phyloP scores from a whole-genome alignment of 805 yeast genomes.

The Debaryomyces prosopidis region DNA sequence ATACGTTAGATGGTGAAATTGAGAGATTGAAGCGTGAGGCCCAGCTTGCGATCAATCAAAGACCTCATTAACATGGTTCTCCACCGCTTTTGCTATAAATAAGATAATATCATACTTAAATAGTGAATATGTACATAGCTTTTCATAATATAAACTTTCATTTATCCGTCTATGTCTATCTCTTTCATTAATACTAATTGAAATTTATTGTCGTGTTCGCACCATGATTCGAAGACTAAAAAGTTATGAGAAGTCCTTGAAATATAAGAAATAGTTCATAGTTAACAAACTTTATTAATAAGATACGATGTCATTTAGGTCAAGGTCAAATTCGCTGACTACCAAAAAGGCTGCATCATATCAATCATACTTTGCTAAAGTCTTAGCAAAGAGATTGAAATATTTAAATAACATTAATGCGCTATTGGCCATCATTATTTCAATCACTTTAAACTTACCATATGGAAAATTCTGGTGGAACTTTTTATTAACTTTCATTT shows the following conservation, averaged over 20 bases:
- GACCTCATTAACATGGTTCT: conserved; percentile 1
- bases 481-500: conserved; percentile 19
- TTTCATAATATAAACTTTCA: neutral
- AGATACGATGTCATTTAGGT: neutral
- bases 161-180: neutral
- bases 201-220: neutral
- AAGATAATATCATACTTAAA: neutral
- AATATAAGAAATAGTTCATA: too few relatives aligned
- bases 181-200: neutral
- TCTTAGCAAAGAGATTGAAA: conserved; percentile 33
- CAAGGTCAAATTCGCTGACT: conserved; percentile 1
- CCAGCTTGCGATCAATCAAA: conserved; percentile 27
- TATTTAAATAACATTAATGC: conserved; percentile 33
- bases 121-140: conserved; percentile 4
- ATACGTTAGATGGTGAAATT: conserved; percentile 38
- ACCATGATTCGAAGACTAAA: neutral
- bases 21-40: conserved; percentile 40
- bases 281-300: too few relatives aligned
- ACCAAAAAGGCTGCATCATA: conserved; percentile 7
- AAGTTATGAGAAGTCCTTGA: too few relatives aligned
- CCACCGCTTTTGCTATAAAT: neutral
- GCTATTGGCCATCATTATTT: conserved; percentile 23
- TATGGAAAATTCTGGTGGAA: conserved; percentile 33
- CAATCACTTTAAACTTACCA: conserved; percentile 27
- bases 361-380: conserved; percentile 23